A percentile compares a stretch with the other conserved stretches of the same genome.
Evolutionary conservation across 2,329 filamentous ascomycete genomes (phyloP).

Genomic region (Fusarium siculi): DNA sequence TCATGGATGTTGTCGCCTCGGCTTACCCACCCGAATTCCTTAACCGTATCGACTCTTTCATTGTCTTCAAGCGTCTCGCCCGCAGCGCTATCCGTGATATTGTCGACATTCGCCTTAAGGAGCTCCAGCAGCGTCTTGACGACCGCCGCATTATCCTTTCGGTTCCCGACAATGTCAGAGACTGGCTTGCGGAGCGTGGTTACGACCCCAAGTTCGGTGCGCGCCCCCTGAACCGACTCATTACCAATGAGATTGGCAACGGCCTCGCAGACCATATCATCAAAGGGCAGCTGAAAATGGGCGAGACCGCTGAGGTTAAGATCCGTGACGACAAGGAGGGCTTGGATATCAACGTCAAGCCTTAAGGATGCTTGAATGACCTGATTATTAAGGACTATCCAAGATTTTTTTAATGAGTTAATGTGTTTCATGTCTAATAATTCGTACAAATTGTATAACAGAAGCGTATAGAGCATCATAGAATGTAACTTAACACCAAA

Average conservation of each 20-base stretch:
- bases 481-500: conserved; percentile 13
- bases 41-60: conserved; percentile 96
- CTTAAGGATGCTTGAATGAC: conserved; percentile 29
- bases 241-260: conserved; percentile 90
- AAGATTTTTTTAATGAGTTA: conserved; percentile 31
- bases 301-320: conserved; percentile 76
- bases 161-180: conserved; percentile 76
- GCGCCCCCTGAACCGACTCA: conserved; percentile 88
- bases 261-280: conserved; percentile 92
- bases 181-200: conserved; percentile 88
- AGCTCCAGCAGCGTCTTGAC: conserved; percentile 84
- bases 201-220: conserved; percentile 95
- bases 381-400: neutral
- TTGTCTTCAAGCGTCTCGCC: conserved; percentile 90
- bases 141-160: conserved; percentile 84
- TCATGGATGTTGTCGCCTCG: conserved; percentile 86
- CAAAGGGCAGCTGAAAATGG: conserved; percentile 79
- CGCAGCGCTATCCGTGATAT: conserved; percentile 85
- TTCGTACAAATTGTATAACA: conserved; percentile 15
- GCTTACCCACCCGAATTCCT: conserved; percentile 91
- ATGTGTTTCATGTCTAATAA: conserved; percentile 38
- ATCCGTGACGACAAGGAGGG: conserved; percentile 72
- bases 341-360: conserved; percentile 59
- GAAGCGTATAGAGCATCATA: conserved; percentile 13
- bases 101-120: conserved; percentile 88